These are phyloP conservation scores for Sphaerulina vaccinii DNA, from an alignment of 2,329 filamentous ascomycete species.

Conservation along the genomic window DNA sequence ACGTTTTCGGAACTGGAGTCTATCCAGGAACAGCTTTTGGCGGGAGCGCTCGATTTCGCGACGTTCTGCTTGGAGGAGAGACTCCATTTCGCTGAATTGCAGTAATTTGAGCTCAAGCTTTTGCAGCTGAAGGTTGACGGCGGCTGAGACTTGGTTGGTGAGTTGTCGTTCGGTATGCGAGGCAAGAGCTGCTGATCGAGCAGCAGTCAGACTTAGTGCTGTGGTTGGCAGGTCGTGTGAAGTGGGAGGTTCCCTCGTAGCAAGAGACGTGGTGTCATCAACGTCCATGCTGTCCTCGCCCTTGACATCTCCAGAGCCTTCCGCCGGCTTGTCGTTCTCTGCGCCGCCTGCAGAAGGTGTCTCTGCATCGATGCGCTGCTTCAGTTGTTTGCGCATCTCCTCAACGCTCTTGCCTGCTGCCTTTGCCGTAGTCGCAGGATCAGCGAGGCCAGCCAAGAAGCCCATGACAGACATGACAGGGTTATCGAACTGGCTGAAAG, in stretches of 20 bases:
- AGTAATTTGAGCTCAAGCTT: slow-evolving; percentile 95
- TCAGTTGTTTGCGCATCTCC: slow-evolving; percentile 77
- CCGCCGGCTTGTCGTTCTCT: slow-evolving; percentile 44
- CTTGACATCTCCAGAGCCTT: slow-evolving; percentile 53
- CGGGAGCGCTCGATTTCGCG: slow-evolving; percentile 87
- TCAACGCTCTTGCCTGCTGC: slow-evolving; percentile 85
- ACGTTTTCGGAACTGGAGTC: slow-evolving; percentile 83
- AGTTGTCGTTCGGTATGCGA: slow-evolving; percentile 97
- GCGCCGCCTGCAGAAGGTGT: slow-evolving; percentile 44
- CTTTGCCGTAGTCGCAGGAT: slow-evolving; percentile 84
- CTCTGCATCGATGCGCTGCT: slow-evolving; percentile 71
- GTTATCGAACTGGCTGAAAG: slow-evolving; percentile 90
- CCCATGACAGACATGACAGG: slow-evolving; percentile 94
- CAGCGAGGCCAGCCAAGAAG: slow-evolving; percentile 87
- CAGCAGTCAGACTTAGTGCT: slow-evolving; percentile 81
- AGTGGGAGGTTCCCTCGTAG: slow-evolving; percentile 48
- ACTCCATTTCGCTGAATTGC: slow-evolving; percentile 96
- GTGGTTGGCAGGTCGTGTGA: slow-evolving; percentile 60
- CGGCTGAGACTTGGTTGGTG: slow-evolving; percentile 86
- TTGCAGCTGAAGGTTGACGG: slow-evolving; percentile 89
- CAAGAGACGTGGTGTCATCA: slow-evolving; percentile 53
- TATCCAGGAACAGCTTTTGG: slow-evolving; percentile 90
- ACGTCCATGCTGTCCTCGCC: slow-evolving; percentile 58
- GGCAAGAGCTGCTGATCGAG: slow-evolving; percentile 80
- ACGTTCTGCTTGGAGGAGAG: slow-evolving; percentile 85